phyloP scores from a whole-genome alignment of 2,329 filamentous ascomycete genomes.

The Colletotrichum sp. region DNA sequence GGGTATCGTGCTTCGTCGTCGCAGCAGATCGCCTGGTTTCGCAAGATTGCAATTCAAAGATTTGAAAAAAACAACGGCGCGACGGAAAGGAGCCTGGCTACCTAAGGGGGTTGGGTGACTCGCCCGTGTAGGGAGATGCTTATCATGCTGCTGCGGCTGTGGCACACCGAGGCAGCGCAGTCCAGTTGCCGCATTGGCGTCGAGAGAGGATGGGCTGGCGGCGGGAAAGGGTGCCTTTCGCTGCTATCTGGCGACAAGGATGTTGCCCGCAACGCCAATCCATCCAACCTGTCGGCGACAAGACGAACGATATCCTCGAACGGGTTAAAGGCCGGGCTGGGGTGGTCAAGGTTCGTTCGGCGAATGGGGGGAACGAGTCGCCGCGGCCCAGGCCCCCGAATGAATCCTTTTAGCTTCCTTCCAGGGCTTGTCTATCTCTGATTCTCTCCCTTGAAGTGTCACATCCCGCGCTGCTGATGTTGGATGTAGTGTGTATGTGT shows the following conservation, averaged over 20 bases:
- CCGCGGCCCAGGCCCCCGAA: not conserved
- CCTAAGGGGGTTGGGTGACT: slow-evolving; percentile 11
- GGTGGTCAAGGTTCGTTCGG: not conserved
- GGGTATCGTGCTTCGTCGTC: not conserved
- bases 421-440: not conserved
- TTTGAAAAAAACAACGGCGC: not conserved
- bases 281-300: not conserved
- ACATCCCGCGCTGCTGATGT: not conserved
- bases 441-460: not conserved
- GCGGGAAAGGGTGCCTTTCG: not conserved
- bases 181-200: slow-evolving; percentile 15
- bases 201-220: not conserved
- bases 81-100: not conserved
- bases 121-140: slow-evolving; percentile 7
- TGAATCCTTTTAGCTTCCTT: not conserved
- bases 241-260: slow-evolving; percentile 18
- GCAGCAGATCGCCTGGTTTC: not conserved
- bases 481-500: not conserved
- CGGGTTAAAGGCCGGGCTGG: not conserved
- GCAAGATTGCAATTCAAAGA: not conserved
- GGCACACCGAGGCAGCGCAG: not conserved
- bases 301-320: slow-evolving; percentile 3
- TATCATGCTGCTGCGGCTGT: slow-evolving; percentile 13
- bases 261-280: not conserved
- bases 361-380: slow-evolving; percentile 1